Percentiles rank a stretch among this genome's conserved stretches.
Conservation (phyloP, 106 monocot species). For the Dioscorea dumetorum region DNA sequence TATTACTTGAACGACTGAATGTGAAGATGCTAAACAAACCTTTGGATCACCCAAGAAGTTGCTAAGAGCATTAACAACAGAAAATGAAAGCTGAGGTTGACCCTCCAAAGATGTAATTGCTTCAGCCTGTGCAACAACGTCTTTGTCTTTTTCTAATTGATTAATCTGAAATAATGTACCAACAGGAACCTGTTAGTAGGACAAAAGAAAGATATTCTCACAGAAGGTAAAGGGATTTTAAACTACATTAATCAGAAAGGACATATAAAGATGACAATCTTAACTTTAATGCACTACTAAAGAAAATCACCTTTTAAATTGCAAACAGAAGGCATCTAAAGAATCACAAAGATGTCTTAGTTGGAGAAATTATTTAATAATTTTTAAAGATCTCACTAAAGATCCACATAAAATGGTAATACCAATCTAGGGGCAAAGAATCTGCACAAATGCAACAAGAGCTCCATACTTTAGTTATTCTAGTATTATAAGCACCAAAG, state of each 20-base stretch:
- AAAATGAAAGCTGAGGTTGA: conserved; percentile 71
- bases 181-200: background rate
- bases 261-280: too few relatives aligned
- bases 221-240: background rate
- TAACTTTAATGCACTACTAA: too few relatives aligned
- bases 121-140: conserved; percentile 91
- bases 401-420: too few relatives aligned
- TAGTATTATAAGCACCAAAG: too few relatives aligned
- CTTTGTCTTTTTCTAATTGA: conserved; percentile 97
- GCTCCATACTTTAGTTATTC: too few relatives aligned
- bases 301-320: too few relatives aligned
- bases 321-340: too few relatives aligned
- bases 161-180: conserved; percentile 49
- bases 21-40: conserved; percentile 26
- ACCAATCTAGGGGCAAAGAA: too few relatives aligned
- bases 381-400: too few relatives aligned
- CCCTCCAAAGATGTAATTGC: conserved; percentile 66
- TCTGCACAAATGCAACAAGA: too few relatives aligned
- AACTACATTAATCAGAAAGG: background rate
- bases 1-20: background rate
- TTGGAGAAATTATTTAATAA: too few relatives aligned
- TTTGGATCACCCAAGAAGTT: conserved; percentile 84
- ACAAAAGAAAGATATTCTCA: background rate
- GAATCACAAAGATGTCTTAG: too few relatives aligned
- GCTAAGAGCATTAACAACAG: conserved; percentile 74